Evolutionary conservation across 2,329 filamentous ascomycete species (phyloP).

Genomic region (Monosporascus sp.): DNA sequence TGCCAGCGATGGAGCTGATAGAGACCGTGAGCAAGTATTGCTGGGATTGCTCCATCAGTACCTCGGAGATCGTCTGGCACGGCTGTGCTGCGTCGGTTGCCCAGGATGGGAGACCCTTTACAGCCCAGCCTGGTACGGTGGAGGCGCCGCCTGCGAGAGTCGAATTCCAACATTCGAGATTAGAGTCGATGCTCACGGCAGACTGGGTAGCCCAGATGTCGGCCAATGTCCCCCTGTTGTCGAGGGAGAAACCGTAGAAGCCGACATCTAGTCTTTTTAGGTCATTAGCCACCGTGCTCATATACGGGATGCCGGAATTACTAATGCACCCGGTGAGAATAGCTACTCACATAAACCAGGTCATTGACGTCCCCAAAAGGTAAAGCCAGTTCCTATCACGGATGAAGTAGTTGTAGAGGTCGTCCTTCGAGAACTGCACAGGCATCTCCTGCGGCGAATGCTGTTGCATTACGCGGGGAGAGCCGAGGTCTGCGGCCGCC

Average conservation of each 20-base stretch:
- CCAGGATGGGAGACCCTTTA: constrained; percentile 39
- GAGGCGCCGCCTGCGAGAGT: constrained; percentile 37
- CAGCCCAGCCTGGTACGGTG: constrained; percentile 36
- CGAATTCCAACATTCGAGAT: constrained; percentile 44
- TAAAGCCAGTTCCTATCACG: constrained; percentile 42
- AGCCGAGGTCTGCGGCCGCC: constrained; percentile 29
- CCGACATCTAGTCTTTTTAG: constrained; percentile 45
- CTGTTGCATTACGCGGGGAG: constrained; percentile 19
- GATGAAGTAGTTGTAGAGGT: constrained; percentile 47
- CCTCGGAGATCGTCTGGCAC: constrained; percentile 48
- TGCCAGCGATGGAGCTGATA: constrained; percentile 45
- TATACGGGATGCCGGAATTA: too few species aligned
- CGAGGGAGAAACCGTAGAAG: constrained; percentile 51
- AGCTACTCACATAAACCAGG: constrained; percentile 8
- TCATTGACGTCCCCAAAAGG: constrained; percentile 23
- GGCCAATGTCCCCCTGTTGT: constrained; percentile 36
- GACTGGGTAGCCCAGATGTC: constrained; percentile 37
- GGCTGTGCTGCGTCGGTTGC: constrained; percentile 43
- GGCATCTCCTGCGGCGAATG: constrained; percentile 30
- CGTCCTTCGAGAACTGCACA: constrained; percentile 42
- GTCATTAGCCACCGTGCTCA: too few species aligned
- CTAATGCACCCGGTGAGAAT: not conserved
- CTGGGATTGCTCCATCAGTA: constrained; percentile 46
- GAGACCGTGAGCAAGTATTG: constrained; percentile 49
- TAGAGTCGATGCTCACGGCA: constrained; percentile 28